phyloP scores from a whole-genome alignment of 2,329 filamentous ascomycete species.

The Fusarium denticulatum region DNA sequence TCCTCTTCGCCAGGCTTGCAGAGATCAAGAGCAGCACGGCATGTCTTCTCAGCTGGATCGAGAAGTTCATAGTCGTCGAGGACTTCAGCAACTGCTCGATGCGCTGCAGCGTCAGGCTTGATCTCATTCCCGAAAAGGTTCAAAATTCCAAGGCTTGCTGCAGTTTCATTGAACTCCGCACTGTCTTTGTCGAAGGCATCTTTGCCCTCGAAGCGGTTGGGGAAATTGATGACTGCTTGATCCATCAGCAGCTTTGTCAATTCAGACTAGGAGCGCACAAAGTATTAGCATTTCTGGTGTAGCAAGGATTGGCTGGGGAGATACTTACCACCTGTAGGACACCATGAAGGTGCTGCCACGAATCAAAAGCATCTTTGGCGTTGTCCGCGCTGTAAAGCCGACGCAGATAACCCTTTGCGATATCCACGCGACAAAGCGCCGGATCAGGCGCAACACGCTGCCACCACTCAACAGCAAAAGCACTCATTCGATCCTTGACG shows the following conservation, averaged over 20 bases:
- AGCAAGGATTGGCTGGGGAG: no score
- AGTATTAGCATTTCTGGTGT: fast-evolving
- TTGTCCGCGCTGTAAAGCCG: background rate
- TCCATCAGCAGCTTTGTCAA: background rate
- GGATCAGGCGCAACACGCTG: background rate
- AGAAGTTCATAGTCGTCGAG: background rate
- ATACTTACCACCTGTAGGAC: background rate
- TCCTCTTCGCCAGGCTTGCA: background rate
- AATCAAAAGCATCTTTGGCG: background rate
- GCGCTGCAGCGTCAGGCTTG: constrained; percentile 15
- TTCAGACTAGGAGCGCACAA: background rate
- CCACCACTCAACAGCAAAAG: background rate
- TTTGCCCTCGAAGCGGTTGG: background rate
- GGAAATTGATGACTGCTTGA: background rate
- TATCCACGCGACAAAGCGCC: background rate
- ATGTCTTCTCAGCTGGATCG: background rate
- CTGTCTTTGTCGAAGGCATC: background rate
- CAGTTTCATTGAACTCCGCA: background rate
- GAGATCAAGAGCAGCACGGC: background rate
- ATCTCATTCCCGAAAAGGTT: constrained; percentile 34
- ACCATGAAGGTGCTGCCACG: background rate
- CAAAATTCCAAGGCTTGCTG: constrained; percentile 28
- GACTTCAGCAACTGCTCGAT: background rate
- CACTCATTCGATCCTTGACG: background rate
- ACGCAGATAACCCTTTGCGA: background rate